Conservation (phyloP, 805 yeast genomes). For the Candida nanaspora region DNA sequence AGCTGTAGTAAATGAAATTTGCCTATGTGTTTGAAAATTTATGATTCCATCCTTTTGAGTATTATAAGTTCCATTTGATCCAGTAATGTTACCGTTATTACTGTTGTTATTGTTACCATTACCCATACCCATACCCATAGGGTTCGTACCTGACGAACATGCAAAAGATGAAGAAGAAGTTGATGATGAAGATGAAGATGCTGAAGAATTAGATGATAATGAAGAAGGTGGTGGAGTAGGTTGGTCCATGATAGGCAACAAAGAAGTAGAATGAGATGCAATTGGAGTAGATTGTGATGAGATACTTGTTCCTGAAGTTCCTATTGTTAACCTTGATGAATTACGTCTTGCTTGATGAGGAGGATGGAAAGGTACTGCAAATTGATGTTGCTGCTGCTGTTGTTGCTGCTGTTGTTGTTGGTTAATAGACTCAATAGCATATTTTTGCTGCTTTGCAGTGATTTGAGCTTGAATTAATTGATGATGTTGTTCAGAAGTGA, state of each 20-base stretch:
- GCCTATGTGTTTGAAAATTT: not conserved
- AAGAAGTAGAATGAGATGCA: too few species aligned
- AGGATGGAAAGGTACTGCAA: not conserved
- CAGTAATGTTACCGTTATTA: too few species aligned
- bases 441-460: not conserved
- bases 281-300: not conserved
- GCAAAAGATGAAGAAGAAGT: too few species aligned
- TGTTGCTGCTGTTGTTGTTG: not conserved
- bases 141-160: too few species aligned
- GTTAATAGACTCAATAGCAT: not conserved
- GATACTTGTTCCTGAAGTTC: not conserved
- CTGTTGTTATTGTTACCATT: too few species aligned
- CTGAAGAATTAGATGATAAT: not conserved
- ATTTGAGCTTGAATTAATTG: not conserved
- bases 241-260: too few species aligned
- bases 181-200: too few species aligned
- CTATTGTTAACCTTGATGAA: not conserved
- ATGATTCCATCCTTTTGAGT: not conserved
- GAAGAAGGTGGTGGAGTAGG: not conserved
- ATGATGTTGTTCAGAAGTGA: not conserved
- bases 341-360: not conserved
- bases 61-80: too few species aligned
- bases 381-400: constrained; percentile 5
- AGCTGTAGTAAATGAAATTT: not conserved
- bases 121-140: too few species aligned